Conservation (phyloP, 2,329 filamentous ascomycete species). For the Juglanconis juglandina region DNA sequence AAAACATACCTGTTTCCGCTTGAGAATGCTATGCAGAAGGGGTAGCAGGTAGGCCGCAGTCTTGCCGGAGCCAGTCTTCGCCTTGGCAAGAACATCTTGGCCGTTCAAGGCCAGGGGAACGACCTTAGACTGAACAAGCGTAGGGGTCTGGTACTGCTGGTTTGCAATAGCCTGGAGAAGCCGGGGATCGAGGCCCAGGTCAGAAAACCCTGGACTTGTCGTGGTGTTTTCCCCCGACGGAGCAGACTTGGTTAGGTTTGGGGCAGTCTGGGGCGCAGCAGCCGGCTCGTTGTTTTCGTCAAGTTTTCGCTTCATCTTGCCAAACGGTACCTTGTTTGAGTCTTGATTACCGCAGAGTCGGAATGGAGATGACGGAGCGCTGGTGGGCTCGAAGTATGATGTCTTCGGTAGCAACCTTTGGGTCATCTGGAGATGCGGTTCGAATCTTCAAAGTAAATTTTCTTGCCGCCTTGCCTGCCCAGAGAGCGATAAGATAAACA, state of each 20-base stretch:
- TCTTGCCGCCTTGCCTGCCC: conserved; percentile 9
- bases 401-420: background rate
- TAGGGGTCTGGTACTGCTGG: conserved; percentile 81
- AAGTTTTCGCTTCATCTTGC: conserved; percentile 59
- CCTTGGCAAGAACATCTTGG: conserved; percentile 84
- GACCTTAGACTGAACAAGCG: conserved; percentile 80
- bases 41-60: conserved; percentile 94
- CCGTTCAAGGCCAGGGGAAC: conserved; percentile 87
- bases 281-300: conserved; percentile 51
- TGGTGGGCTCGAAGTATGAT: background rate
- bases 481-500: conserved; percentile 8
- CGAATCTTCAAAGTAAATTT: background rate
- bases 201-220: conserved; percentile 58
- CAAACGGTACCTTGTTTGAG: background rate
- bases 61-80: conserved; percentile 94
- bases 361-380: conserved; percentile 5
- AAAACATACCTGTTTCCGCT: conserved; percentile 62
- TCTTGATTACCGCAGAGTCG: background rate
- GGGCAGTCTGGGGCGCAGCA: conserved; percentile 28
- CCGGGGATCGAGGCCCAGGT: conserved; percentile 77
- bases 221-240: conserved; percentile 22
- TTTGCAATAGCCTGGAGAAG: conserved; percentile 81
- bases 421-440: no score
- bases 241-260: conserved; percentile 25
- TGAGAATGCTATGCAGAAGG: conserved; percentile 78